Evolutionary conservation across 1,284 basidiomycete species (phyloP).

Genomic region (Marasmius tenuissimus): DNA sequence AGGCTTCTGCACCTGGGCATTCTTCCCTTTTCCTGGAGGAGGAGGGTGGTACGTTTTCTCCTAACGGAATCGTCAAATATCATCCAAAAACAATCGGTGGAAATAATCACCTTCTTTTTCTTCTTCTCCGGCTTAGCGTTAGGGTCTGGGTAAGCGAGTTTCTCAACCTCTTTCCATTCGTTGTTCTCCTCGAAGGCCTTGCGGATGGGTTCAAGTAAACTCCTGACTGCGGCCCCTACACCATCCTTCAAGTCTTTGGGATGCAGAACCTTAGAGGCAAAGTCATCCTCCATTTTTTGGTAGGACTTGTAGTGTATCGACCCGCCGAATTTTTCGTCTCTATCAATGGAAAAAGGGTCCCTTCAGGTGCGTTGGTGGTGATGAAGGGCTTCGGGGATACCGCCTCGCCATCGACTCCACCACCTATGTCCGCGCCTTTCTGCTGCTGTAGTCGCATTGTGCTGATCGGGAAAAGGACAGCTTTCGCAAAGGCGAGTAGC

Average conservation of each 20-base stretch:
- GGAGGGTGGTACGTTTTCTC: constrained; percentile 79
- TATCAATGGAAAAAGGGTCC: constrained; percentile 81
- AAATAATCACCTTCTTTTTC: constrained; percentile 58
- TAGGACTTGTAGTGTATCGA: constrained; percentile 75
- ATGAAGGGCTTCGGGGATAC: constrained; percentile 61
- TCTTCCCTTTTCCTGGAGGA: constrained; percentile 73
- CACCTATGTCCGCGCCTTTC: constrained; percentile 39
- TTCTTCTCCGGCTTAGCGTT: constrained; percentile 62
- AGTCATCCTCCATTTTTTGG: constrained; percentile 74
- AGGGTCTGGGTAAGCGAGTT: constrained; percentile 83
- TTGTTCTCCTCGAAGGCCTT: constrained; percentile 73
- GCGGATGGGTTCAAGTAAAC: constrained; percentile 83
- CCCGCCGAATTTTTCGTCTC: constrained; percentile 86
- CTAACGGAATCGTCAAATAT: constrained; percentile 30
- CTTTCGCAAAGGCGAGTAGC: constrained; percentile 84
- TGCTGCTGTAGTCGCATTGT: constrained; percentile 66
- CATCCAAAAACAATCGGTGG: neutral
- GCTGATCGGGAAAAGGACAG: constrained; percentile 90
- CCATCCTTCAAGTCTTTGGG: constrained; percentile 89
- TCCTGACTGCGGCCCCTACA: constrained; percentile 77
- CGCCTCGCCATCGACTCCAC: constrained; percentile 38
- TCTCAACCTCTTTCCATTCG: constrained; percentile 82
- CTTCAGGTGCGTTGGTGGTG: constrained; percentile 70
- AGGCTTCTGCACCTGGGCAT: constrained; percentile 24
- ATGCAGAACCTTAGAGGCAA: constrained; percentile 77